Base-by-base conservation (phyloP, 352 stramenopile genomes). In the Globisporangium solare region DNA sequence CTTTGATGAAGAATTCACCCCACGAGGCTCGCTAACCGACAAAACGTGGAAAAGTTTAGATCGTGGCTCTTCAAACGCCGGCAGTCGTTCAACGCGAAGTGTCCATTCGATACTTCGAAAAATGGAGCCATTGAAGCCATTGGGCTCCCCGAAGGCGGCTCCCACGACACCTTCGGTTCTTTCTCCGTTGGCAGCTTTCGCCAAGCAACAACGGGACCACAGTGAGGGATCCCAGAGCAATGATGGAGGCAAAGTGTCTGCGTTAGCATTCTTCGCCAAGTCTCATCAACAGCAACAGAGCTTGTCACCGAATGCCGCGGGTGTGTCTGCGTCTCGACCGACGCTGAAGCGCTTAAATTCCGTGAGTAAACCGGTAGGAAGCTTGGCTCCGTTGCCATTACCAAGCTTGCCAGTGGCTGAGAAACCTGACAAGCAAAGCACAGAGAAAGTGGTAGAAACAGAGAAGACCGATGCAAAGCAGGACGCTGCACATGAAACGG, bases 241-340 rank as follows among this genome's bases (percentile, higher is more conserved):
- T 40, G 24, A 43, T 15, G 45, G 14, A 20, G 46, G 35, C 6
- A 47, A 45, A n/a, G n/a, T 54, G 1, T 65, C 52, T 11, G 59
- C 15, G n/a, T 35, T 65, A 2, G 46, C 59, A 31, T 32, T 52
- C 4, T 52, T 61, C 37, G 37, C 52, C n/a, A 61, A 56, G 40
- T 31, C 46, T 11, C 50, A 60, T 2, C 45, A 48, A 0, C 47
- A 52, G n/a, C n/a, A 50, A 12, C 31, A 40, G 12, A 27, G 24
- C 24, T 27, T 27, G 24, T 27, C 24, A 27, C 24, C 24, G 24
- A 27, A 5, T 27, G 2, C 24, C 5, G 24, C 5, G 24, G 24
- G 2, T 27, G 5, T 5, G 24, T 27, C 24, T 27, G 24, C 24
- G 24, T 27, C 24, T 27, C 24, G 24, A 27, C 24, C 24, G 5